Evolutionary conservation across 176 grass and related monocot genomes (phyloP).

Genomic region (Oryza officinalis): DNA sequence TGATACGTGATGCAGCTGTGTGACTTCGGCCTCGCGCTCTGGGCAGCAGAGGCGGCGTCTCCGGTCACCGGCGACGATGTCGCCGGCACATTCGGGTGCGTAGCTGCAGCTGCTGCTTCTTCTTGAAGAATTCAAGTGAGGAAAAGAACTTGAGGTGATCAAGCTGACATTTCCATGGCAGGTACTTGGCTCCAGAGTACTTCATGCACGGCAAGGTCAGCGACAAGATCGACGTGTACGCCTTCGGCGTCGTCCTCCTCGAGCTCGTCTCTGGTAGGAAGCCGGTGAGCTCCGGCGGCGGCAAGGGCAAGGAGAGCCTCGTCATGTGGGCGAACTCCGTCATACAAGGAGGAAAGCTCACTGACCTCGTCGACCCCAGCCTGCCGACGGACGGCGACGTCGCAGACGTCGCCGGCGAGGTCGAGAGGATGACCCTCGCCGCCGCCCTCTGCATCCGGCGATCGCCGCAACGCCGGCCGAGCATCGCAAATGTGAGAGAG

Average conservation of each 20-base stretch:
- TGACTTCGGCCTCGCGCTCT: slow-evolving; percentile 85
- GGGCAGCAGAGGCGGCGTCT: slow-evolving; percentile 52
- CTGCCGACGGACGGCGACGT: not conserved
- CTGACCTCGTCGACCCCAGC: slow-evolving; percentile 59
- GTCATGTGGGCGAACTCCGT: slow-evolving; percentile 80
- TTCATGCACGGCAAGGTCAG: slow-evolving; percentile 95
- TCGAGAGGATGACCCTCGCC: slow-evolving; percentile 72
- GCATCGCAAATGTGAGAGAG: slow-evolving; percentile 42
- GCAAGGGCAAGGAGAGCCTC: slow-evolving; percentile 75
- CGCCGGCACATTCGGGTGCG: slow-evolving; percentile 83
- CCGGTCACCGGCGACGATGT: slow-evolving; percentile 60
- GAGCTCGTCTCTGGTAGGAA: slow-evolving; percentile 93
- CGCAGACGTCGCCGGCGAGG: slow-evolving; percentile 20
- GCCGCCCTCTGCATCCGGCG: slow-evolving; percentile 75
- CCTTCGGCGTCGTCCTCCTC: slow-evolving; percentile 88
- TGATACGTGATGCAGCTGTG: slow-evolving; percentile 45
- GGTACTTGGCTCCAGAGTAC: slow-evolving; percentile 91
- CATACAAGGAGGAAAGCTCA: slow-evolving; percentile 54
- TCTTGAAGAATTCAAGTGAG: not conserved
- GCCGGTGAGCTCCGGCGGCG: slow-evolving; percentile 59
- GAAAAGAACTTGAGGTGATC: not conserved
- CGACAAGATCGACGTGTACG: slow-evolving; percentile 91
- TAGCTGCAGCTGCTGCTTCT: not conserved
- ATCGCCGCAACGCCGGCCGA: slow-evolving; percentile 54
- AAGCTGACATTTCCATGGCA: slow-evolving; percentile 30